Conservation (phyloP, 2,329 filamentous ascomycete genomes). For the Aureobasidium lini region DNA sequence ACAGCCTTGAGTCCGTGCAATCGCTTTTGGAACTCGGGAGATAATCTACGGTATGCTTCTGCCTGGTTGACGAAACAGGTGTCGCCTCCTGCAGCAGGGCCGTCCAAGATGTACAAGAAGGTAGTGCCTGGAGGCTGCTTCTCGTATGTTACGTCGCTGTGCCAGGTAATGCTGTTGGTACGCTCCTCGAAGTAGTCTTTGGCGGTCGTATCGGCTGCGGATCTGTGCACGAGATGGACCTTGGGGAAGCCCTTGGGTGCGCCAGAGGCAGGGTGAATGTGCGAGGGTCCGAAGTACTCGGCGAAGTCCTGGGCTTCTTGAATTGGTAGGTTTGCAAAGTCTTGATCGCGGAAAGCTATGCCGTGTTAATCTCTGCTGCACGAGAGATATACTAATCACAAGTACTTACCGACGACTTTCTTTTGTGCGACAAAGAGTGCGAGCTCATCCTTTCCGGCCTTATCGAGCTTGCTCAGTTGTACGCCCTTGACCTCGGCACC, state of each 20-base stretch:
- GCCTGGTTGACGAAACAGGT: constrained; percentile 75
- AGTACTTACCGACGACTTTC: constrained; percentile 57
- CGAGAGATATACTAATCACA: not conserved
- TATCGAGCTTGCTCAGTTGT: constrained; percentile 60
- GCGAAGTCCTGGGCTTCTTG: constrained; percentile 61
- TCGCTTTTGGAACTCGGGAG: constrained; percentile 68
- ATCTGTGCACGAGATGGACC: constrained; percentile 71
- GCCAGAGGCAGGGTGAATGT: constrained; percentile 74
- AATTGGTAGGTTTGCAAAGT: constrained; percentile 59
- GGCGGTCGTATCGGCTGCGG: constrained; percentile 54
- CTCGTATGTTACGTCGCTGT: constrained; percentile 84
- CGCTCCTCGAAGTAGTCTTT: constrained; percentile 58
- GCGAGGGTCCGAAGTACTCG: constrained; percentile 70
- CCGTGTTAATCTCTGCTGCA: not conserved
- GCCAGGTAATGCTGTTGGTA: constrained; percentile 80
- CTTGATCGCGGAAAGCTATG: constrained; percentile 63
- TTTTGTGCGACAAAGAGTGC: constrained; percentile 67
- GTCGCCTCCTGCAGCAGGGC: constrained; percentile 71
- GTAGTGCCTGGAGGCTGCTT: constrained; percentile 82
- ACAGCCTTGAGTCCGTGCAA: constrained; percentile 73
- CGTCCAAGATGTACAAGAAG: constrained; percentile 81
- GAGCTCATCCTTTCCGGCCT: constrained; percentile 67
- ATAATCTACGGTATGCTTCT: constrained; percentile 74
- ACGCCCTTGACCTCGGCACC: constrained; percentile 65
- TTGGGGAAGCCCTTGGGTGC: constrained; percentile 66